These are phyloP conservation scores for Serendipita indica DNA, from an alignment of 768 basidiomycete genomes.

Conservation along the genomic window DNA sequence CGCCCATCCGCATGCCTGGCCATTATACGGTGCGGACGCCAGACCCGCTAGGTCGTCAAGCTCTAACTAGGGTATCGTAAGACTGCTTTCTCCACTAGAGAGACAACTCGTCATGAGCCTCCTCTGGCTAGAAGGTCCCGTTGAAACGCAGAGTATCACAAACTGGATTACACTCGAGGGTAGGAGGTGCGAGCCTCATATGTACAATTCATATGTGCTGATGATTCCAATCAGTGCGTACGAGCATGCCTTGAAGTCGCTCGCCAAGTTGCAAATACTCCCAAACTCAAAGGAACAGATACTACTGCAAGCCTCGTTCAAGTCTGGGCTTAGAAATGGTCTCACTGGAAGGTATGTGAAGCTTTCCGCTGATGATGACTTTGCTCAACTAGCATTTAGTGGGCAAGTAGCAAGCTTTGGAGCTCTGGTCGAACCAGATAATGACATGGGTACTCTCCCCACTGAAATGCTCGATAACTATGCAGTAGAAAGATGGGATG, in stretches of 20 bases:
- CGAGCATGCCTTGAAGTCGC: constrained; percentile 46
- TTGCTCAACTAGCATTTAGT: constrained; percentile 26
- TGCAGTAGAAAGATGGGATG: constrained; percentile 86
- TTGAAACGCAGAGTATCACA: constrained; percentile 49
- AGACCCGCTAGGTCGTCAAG: not conserved
- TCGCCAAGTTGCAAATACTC: constrained; percentile 56
- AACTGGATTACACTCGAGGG: constrained; percentile 65
- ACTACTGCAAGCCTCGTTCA: constrained; percentile 59
- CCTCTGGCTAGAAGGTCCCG: constrained; percentile 71
- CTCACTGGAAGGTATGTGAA: constrained; percentile 67
- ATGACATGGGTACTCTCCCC: constrained; percentile 36
- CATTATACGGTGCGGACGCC: constrained; percentile 72
- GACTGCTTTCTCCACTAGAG: constrained; percentile 62
- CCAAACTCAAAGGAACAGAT: constrained; percentile 45
- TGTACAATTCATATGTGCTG: not conserved
- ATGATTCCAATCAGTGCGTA: constrained; percentile 40
- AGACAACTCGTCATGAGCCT: constrained; percentile 78
- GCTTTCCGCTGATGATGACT: not conserved
- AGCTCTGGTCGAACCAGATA: constrained; percentile 38
- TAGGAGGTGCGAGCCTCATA: constrained; percentile 39
- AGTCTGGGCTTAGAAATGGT: constrained; percentile 64
- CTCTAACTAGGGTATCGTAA: constrained; percentile 19
- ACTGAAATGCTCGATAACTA: constrained; percentile 59
- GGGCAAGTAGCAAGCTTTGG: constrained; percentile 69
- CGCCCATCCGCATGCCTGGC: constrained; percentile 79